A percentile compares a stretch with the other conserved stretches of the same genome.
phyloP scores from a whole-genome alignment of 2,329 filamentous ascomycete genomes.

The Albifimbria verrucaria region DNA sequence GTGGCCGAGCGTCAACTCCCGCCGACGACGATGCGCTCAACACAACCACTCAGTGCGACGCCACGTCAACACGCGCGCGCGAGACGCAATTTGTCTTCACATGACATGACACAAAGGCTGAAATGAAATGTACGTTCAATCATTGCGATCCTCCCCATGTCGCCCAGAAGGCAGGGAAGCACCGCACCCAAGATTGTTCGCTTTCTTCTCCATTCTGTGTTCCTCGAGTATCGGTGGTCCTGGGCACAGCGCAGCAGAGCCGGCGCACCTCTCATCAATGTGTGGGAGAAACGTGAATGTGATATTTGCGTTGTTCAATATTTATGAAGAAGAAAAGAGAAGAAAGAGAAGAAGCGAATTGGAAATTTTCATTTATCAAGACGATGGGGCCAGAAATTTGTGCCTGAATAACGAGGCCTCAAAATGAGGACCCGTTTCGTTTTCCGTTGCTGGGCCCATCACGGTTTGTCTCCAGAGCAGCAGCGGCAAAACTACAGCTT shows the following conservation, averaged over 20 bases:
- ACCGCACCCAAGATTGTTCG: slow-evolving; percentile 60
- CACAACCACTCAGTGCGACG: too few relatives aligned
- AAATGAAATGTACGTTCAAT: slow-evolving; percentile 53
- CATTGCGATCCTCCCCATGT: slow-evolving; percentile 56
- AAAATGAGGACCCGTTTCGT: too few relatives aligned
- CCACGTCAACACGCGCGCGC: too few relatives aligned
- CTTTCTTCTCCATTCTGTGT: slow-evolving; percentile 51
- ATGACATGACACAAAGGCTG: too few relatives aligned
- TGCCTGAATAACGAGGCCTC: slow-evolving; percentile 15
- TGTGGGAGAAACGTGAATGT: slow-evolving; percentile 38
- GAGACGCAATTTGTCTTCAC: too few relatives aligned
- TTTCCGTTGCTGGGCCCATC: too few relatives aligned
- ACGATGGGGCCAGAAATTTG: slow-evolving; percentile 15
- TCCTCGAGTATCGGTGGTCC: slow-evolving; percentile 43
- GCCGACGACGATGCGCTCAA: too few relatives aligned
- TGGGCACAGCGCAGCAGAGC: slow-evolving; percentile 39
- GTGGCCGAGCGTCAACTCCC: too few relatives aligned
- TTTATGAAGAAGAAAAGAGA: slow-evolving; percentile 26
- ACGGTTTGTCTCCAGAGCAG: too few relatives aligned
- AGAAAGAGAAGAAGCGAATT: slow-evolving; percentile 17
- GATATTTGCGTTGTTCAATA: slow-evolving; percentile 46
- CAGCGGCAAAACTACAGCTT: too few relatives aligned
- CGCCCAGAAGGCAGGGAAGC: slow-evolving; percentile 42
- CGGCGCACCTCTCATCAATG: slow-evolving; percentile 46
- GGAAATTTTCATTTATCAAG: slow-evolving; percentile 11